Base-by-base conservation (phyloP, 257 asterid species). In the Ilex asprella region DNA sequence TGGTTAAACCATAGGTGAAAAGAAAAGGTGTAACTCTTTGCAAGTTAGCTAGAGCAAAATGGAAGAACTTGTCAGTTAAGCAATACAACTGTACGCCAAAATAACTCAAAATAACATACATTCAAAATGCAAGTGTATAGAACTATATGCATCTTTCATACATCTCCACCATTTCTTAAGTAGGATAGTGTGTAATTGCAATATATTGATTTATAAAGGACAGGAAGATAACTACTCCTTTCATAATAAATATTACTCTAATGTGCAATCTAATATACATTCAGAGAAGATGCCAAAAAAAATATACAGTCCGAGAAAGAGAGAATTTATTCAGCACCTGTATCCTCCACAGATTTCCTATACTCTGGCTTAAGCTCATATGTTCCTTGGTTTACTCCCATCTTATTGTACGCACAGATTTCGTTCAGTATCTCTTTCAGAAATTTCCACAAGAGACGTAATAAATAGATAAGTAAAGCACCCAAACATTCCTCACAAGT, bases 331-430 rank as follows among this genome's bases (percentile, higher is more conserved):
- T 83, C 90, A 66, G 84, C 87, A 74, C 85, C 92, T 75, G 96
- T 69, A 72, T 83, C 96, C 78, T 82, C 95, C 0, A 54, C 97
- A 72, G 96, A 86, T 67, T 83, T 89, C 78, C 82, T 89, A 63
- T 87, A 92, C 84, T 87, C 97, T 51, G 97, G 88, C 81, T 89
- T 92, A 53, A 89, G 91, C 86, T 89, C 96, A 69, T 87, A 87
- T 31, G 92, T 87, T 69, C 97, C 99, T 74, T 89, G 97, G 77
- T 89, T 85, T 54, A 88, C 65, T 70, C 97, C 96, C 75, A 94
- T 85, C 76, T 89, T 89, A 66, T 87, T 93, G 88, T 87, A 89
- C 21, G 85, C 80, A 56, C 97, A 82, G 43, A 89, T 90, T 74
- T 89, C 96, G 67, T 87, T 85, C 78, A 93, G 71, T 73, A 87